Base-by-base conservation (phyloP, 768 basidiomycete genomes). In the Rhizopogon vinicolor region DNA sequence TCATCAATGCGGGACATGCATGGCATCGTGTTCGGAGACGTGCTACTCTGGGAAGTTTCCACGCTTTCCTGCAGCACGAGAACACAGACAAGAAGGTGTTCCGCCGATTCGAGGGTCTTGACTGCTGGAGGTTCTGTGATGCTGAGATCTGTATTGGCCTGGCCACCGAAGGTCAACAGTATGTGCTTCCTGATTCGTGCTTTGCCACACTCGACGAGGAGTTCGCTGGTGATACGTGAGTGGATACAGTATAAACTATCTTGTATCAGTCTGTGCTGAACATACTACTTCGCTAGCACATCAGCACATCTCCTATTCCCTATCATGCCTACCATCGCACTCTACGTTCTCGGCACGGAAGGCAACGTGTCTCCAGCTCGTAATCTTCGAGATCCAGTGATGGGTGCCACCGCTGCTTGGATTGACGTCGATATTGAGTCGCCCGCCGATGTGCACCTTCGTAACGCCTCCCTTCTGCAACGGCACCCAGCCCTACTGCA, bases 401-500 rank as follows among this genome's bases (percentile, higher is more conserved):
- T 2, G 52, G 53, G 7, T 51, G 61, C 52, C 5, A 58, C 63
- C 0, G 65, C 63, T 6, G 59, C 75, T n/a, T 74, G 65, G 61
- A 59, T 84, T 40, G 75, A 80, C 50, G 69, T 79, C 19, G 82
- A 81, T 13, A 60, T 73, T 37, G 83, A 85, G 66, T 76, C 74
- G 0, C 74, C 75, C 0, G 71, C 73, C 1, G 84, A 85, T 65
- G 76, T 85, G n/a, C 80, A 83, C 60, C 70, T 85, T 29, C 79
- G 84, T 19, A 85, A 85, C 48, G 75, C 81, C 10, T 78, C 82
- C 65, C 71, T 84, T 44, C 75, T 85, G 13, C 81, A 81, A 60
- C 77, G 75, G 5, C 79, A 80, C 62, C 81, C 80, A 1, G 56
- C 67, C 7, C 71, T 67, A 43, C 69, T 84, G 18, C 78, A 80